phyloP scores from a whole-genome alignment of 2,329 filamentous ascomycete genomes.

The Fusarium buxicola region DNA sequence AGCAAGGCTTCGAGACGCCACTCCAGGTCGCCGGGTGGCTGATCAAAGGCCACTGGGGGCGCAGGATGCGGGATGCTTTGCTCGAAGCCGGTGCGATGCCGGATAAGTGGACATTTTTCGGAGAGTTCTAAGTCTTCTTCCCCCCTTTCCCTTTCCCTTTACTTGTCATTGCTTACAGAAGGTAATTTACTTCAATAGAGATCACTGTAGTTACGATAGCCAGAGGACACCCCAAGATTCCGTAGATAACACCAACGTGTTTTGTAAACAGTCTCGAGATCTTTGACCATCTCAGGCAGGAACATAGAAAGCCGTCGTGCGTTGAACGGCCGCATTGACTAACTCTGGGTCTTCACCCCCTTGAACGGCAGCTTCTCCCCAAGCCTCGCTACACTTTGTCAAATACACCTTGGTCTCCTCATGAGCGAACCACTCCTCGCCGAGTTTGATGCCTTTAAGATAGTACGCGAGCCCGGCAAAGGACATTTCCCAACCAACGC shows the following conservation, averaged over 20 bases:
- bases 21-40: too few relatives aligned
- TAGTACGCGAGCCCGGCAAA: constrained; percentile 2
- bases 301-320: neutral
- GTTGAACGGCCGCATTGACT: neutral
- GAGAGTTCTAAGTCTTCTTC: too few relatives aligned
- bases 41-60: too few relatives aligned
- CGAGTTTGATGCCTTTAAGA: neutral
- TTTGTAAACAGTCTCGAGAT: neutral
- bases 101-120: too few relatives aligned
- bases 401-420: neutral
- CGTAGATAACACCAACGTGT: neutral
- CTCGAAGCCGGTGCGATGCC: too few relatives aligned
- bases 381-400: neutral
- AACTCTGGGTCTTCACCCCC: neutral
- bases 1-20: neutral
- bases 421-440: neutral
- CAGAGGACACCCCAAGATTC: too few relatives aligned
- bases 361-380: neutral
- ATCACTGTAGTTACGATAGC: too few relatives aligned
- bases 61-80: too few relatives aligned
- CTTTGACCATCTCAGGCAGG: neutral
- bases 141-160: too few relatives aligned
- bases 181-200: too few relatives aligned
- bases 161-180: too few relatives aligned
- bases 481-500: constrained; percentile 6